Base-by-base conservation (phyloP, 306 rosid species). In the Dalbergia oliveri region DNA sequence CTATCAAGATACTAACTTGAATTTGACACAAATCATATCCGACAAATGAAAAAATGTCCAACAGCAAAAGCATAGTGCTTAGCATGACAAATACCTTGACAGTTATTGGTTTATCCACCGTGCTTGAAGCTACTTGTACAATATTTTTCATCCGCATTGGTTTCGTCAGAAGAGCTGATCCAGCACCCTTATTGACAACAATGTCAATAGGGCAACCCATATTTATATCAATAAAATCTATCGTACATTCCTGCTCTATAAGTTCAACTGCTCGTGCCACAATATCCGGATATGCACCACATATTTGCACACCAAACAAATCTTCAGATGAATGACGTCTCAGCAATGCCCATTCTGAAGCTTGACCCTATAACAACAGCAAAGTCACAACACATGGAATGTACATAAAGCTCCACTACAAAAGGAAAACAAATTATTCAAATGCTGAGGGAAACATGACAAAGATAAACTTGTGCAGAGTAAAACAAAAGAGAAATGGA, bases 121-220 rank as follows among this genome's bases (percentile, higher is more conserved):
- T 89, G 72, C 91, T 90, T 35, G 97, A 95, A 86, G 96, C 89
- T 50, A 86, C 94, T 75, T 84, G 92, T 37, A 91, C 82, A 16
- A 95, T 86, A 73, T 83, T 86, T 88, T 91, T 90, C 90, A 95
- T 91, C 75, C 94, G 94, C 97, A 87, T 90, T 80, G 99, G 97
- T 83, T 93, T 95, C 8, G 79, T 90, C 60, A 95, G 89, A 84
- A 93, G 98, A 78, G 97, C 98, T 56, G 99, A 95, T 71, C 99
- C 99, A 78, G 99, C 97, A 85, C 97, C 98, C 87, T 93, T 95
- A 82, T 87, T 91, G 73, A 88, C 91, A 66, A 95, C 99, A 87
- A 95, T 82, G 85, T 95, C 98, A 33, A 95, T 95, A 37, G 97
- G 97, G 88, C 99, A 95, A 59, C 97, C 98, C 99, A 95, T 93